Conservation (phyloP, 2,329 filamentous ascomycete genomes). For the Curvularia eragrostidis region DNA sequence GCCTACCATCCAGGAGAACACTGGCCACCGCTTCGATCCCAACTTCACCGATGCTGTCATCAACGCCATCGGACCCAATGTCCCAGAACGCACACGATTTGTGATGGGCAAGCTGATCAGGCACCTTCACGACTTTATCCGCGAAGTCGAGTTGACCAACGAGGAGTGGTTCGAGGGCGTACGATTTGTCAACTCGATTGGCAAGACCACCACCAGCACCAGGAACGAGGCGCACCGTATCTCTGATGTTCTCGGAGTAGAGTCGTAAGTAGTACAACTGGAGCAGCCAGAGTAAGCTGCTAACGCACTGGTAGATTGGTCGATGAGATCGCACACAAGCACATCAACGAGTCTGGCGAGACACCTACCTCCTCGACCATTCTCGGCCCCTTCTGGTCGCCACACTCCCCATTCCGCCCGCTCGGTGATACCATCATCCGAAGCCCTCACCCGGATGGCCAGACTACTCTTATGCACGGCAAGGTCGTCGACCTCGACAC, state of each 20-base stretch:
- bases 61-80: slow-evolving; percentile 74
- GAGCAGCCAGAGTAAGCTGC: neutral
- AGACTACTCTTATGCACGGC: slow-evolving; percentile 72
- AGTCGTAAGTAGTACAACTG: slow-evolving; percentile 61
- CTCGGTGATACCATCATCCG: slow-evolving; percentile 72
- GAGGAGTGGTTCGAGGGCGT: slow-evolving; percentile 81
- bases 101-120: slow-evolving; percentile 69
- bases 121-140: slow-evolving; percentile 79
- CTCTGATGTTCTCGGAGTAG: slow-evolving; percentile 75
- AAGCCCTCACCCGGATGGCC: slow-evolving; percentile 62
- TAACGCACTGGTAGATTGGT: slow-evolving; percentile 58
- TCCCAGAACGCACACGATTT: slow-evolving; percentile 67
- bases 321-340: slow-evolving; percentile 70
- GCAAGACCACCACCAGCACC: slow-evolving; percentile 70
- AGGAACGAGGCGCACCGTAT: slow-evolving; percentile 78
- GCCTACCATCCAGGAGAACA: slow-evolving; percentile 29
- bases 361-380: slow-evolving; percentile 77
- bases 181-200: slow-evolving; percentile 76
- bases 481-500: slow-evolving; percentile 69
- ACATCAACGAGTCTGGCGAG: slow-evolving; percentile 66
- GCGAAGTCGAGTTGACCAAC: slow-evolving; percentile 76
- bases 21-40: slow-evolving; percentile 68
- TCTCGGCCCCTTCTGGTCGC: slow-evolving; percentile 80
- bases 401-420: slow-evolving; percentile 74
- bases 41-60: slow-evolving; percentile 78